phyloP scores from a whole-genome alignment of 2,329 filamentous ascomycete genomes.

The Botryotinia calthae region DNA sequence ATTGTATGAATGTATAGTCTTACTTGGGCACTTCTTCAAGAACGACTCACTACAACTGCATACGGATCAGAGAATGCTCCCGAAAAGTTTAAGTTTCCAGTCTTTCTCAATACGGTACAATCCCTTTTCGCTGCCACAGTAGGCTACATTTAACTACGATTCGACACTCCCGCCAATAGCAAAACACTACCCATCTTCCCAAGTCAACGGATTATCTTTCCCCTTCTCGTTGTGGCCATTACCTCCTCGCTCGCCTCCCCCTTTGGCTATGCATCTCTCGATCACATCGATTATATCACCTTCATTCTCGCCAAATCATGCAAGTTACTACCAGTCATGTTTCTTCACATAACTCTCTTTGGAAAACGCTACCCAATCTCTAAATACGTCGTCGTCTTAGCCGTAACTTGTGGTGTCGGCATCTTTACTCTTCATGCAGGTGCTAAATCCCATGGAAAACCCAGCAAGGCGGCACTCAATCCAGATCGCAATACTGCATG shows the following conservation, averaged over 20 bases:
- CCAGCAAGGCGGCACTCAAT: constrained; percentile 42
- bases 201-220: constrained; percentile 67
- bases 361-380: constrained; percentile 85
- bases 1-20: constrained; percentile 53
- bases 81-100: constrained; percentile 86
- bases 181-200: constrained; percentile 72
- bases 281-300: constrained; percentile 96
- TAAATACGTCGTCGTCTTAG: constrained; percentile 90
- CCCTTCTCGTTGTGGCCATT: constrained; percentile 79
- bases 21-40: constrained; percentile 94
- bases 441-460: constrained; percentile 56
- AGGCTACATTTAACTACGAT: constrained; percentile 75
- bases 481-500: constrained; percentile 64
- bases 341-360: constrained; percentile 90
- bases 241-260: constrained; percentile 89
- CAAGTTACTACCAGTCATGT: constrained; percentile 99
- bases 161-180: constrained; percentile 55
- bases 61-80: constrained; percentile 63
- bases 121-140: constrained; percentile 82
- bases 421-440: constrained; percentile 88
- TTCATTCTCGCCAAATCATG: constrained; percentile 97
- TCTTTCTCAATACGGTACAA: constrained; percentile 96
- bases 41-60: constrained; percentile 90
- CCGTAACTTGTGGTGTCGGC: constrained; percentile 88
- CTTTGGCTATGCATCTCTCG: constrained; percentile 88